A percentile compares a stretch with the other conserved stretches of the same genome.
phyloP scores from a whole-genome alignment of 2,329 filamentous ascomycete species.

The Botrytis deweyae region DNA sequence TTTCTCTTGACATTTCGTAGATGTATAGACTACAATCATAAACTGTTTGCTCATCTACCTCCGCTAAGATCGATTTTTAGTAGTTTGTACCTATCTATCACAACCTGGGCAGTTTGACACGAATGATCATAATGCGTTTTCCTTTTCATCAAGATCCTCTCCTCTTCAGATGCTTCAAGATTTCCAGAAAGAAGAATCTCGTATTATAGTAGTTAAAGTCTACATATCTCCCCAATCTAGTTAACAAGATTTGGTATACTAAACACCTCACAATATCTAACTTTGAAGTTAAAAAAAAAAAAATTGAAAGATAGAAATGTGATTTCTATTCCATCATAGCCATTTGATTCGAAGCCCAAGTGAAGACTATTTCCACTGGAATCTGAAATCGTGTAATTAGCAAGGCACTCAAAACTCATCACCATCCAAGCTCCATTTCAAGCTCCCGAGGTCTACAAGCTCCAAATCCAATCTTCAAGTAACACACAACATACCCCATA shows the following conservation, averaged over 20 bases:
- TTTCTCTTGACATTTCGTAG: background rate
- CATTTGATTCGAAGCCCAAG: too few species aligned
- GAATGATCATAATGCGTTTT: background rate
- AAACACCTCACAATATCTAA: background rate
- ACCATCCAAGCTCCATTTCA: background rate
- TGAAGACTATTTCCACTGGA: rapidly evolving
- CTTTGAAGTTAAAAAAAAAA: background rate
- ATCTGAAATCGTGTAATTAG: background rate
- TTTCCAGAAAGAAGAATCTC: background rate
- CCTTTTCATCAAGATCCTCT: background rate
- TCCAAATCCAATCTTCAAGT: background rate
- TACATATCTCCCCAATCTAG: too few species aligned
- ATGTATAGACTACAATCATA: too few species aligned
- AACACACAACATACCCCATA: too few species aligned
- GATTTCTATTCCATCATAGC: background rate
- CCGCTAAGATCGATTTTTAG: background rate
- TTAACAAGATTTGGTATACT: too few species aligned
- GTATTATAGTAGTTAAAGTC: background rate
- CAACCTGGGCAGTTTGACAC: too few species aligned
- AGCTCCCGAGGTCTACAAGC: background rate
- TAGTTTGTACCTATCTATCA: background rate
- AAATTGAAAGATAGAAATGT: background rate
- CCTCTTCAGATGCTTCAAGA: background rate
- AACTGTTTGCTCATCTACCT: too few species aligned
- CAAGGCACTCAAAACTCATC: background rate